These are phyloP conservation scores for Naegleria fowleri DNA, from an alignment of 208 protist species.

Conservation along the genomic window DNA sequence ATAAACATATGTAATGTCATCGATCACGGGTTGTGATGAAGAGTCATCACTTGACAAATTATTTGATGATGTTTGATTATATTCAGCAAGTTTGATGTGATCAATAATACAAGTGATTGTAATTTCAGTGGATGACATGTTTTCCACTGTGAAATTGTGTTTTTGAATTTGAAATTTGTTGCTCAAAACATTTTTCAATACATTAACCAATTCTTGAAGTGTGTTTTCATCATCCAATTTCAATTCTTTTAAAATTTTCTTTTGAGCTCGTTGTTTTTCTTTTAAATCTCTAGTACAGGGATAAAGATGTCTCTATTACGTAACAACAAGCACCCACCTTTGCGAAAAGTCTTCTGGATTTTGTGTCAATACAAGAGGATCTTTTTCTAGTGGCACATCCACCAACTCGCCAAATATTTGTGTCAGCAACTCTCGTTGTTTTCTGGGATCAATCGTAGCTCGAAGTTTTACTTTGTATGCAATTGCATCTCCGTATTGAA, in stretches of 20 bases:
- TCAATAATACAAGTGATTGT: background rate
- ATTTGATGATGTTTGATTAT: background rate
- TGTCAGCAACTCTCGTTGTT: background rate
- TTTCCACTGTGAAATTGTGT: background rate
- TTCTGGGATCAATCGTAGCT: background rate
- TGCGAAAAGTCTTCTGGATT: background rate
- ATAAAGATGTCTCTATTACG: too few species aligned
- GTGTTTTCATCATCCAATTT: background rate
- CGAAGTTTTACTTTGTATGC: background rate
- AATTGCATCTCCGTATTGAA: background rate
- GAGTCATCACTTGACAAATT: too few species aligned
- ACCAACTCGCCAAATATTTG: background rate
- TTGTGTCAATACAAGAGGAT: background rate
- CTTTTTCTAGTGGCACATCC: background rate
- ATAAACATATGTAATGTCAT: background rate
- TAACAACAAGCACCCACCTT: too few species aligned
- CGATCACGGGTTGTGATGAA: background rate
- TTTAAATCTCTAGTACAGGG: background rate
- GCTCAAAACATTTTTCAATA: background rate
- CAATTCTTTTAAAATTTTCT: background rate
- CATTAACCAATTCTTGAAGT: background rate
- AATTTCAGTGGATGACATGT: background rate
- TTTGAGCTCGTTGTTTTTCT: background rate
- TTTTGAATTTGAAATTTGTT: constrained; percentile 12
- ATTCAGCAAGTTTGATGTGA: background rate